Evolutionary conservation across 164 flowering plant genomes (phyloP).

Genomic region (Aristolochia contorta): DNA sequence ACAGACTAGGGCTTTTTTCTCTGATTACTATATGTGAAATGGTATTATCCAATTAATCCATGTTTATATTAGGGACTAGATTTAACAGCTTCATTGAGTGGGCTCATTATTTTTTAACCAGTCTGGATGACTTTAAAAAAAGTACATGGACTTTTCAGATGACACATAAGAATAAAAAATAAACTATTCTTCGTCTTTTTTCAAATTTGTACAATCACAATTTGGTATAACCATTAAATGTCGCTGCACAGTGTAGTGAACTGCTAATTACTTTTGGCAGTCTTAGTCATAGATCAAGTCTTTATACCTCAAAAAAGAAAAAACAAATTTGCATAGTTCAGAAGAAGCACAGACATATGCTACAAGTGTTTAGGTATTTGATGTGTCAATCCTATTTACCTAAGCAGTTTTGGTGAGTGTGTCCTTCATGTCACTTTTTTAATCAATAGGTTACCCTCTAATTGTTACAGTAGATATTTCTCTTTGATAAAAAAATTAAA

Average conservation of each 20-base stretch:
- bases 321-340: too few relatives aligned
- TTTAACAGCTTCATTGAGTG: not conserved
- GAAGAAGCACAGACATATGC: too few relatives aligned
- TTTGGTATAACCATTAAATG: too few relatives aligned
- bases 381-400: not conserved
- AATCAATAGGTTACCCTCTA: not conserved
- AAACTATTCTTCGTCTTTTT: too few relatives aligned
- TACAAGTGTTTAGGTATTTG: not conserved
- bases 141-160: slow-evolving; percentile 5
- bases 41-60: not conserved
- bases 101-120: slow-evolving; percentile 4
- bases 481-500: not conserved
- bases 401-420: not conserved
- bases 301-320: too few relatives aligned
- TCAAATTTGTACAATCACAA: not conserved
- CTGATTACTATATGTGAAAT: not conserved
- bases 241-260: too few relatives aligned
- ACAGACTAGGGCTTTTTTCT: not conserved
- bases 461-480: not conserved
- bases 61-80: slow-evolving; percentile 2
- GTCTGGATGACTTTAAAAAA: slow-evolving; percentile 4
- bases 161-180: slow-evolving; percentile 3
- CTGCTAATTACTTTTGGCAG: not conserved
- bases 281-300: not conserved
- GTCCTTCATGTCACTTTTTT: not conserved